phyloP scores from a whole-genome alignment of 306 rosid species.

The Inga leiocalycina region DNA sequence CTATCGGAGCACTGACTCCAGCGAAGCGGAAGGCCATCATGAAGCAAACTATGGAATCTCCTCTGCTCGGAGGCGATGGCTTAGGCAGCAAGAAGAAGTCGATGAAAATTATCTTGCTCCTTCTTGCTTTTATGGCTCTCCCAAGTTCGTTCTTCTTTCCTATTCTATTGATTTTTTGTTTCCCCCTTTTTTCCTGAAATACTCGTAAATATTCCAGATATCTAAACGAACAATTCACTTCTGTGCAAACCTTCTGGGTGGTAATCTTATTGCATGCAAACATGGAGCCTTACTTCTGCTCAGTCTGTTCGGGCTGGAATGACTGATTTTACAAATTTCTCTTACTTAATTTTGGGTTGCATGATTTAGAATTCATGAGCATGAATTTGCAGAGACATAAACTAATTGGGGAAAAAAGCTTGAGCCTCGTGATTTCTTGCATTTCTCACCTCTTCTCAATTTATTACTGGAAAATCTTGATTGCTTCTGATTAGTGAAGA shows the following conservation, averaged over 20 bases:
- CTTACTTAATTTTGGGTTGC: background rate
- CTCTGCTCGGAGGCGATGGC: conserved; percentile 36
- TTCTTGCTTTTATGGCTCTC: conserved; percentile 35
- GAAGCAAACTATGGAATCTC: conserved; percentile 39
- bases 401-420: background rate
- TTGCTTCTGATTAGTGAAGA: background rate
- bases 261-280: background rate
- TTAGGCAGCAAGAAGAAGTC: conserved; percentile 17
- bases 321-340: background rate
- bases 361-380: background rate
- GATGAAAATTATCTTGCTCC: conserved; percentile 26
- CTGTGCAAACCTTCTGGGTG: background rate
- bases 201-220: background rate
- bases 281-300: background rate
- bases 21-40: background rate
- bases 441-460: background rate
- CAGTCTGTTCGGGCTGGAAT: background rate
- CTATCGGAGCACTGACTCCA: background rate
- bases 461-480: background rate
- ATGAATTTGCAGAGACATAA: background rate
- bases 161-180: background rate
- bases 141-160: conserved; percentile 37
- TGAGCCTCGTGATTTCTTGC: background rate
- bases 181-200: background rate
- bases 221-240: background rate